These are phyloP conservation scores for Diddensiella transvaalensis DNA, from an alignment of 805 yeast species.

Conservation along the genomic window DNA sequence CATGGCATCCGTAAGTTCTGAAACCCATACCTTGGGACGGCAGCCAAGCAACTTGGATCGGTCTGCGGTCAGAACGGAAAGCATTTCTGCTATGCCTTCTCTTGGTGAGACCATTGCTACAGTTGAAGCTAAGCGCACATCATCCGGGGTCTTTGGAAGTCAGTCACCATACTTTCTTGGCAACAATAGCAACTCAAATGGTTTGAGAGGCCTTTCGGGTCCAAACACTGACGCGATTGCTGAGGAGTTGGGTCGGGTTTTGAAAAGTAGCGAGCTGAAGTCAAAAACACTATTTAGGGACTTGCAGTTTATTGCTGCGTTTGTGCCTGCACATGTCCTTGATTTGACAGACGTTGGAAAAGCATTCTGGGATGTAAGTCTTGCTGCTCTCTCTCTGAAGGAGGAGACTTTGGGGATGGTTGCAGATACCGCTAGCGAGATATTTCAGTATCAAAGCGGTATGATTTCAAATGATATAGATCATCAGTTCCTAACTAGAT, in stretches of 20 bases:
- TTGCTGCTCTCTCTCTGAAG: slow-evolving; percentile 32
- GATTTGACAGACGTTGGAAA: slow-evolving; percentile 31
- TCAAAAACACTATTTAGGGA: slow-evolving; percentile 34
- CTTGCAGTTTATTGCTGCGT: slow-evolving; percentile 33
- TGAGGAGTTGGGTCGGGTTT: slow-evolving; percentile 31
- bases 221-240: slow-evolving; percentile 33
- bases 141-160: slow-evolving; percentile 15
- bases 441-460: slow-evolving; percentile 25
- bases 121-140: slow-evolving; percentile 25
- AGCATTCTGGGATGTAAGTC: slow-evolving; percentile 37
- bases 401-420: slow-evolving; percentile 24
- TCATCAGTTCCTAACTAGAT: slow-evolving; percentile 18
- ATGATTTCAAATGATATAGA: slow-evolving; percentile 17
- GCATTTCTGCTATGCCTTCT: slow-evolving; percentile 18
- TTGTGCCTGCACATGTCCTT: slow-evolving; percentile 30
- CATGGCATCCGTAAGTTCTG: slow-evolving; percentile 22
- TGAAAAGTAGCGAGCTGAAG: slow-evolving; percentile 27
- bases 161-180: slow-evolving; percentile 8
- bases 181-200: background rate
- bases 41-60: background rate
- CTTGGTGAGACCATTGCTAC: slow-evolving; percentile 24
- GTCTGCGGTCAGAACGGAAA: background rate
- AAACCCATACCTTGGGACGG: slow-evolving; percentile 10
- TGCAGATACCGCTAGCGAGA: slow-evolving; percentile 24
- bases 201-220: slow-evolving; percentile 6